These are phyloP conservation scores for Phaeoacremonium minimum DNA, from an alignment of 2,329 filamentous ascomycete genomes.

Conservation along the genomic window DNA sequence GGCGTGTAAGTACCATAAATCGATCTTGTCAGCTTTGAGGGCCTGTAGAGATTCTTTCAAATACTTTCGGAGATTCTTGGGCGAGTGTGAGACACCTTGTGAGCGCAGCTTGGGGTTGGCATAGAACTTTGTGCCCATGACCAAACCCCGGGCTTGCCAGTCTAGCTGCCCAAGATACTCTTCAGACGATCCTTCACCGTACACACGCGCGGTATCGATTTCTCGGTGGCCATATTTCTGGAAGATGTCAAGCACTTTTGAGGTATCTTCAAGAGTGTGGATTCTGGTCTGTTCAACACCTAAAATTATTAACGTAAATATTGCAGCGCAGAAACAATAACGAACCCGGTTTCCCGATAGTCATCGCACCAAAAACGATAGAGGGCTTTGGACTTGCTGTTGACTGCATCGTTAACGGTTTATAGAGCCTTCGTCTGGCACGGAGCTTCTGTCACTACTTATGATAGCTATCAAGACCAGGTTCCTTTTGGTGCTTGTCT, in stretches of 20 bases:
- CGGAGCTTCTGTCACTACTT: no score
- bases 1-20: constrained; percentile 46
- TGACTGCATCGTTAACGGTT: no score
- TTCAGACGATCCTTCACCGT: constrained; percentile 62
- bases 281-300: constrained; percentile 20
- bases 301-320: no score
- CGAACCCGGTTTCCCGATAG: constrained; percentile 17
- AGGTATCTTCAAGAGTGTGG: constrained; percentile 41
- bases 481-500: no score
- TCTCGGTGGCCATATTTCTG: constrained; percentile 64
- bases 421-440: no score
- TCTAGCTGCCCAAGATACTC: constrained; percentile 33
- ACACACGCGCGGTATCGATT: constrained; percentile 64
- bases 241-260: constrained; percentile 58
- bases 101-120: constrained; percentile 19
- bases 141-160: constrained; percentile 30
- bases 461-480: no score
- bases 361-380: constrained; percentile 24
- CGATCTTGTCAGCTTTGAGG: constrained; percentile 30
- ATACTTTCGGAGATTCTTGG: constrained; percentile 24
- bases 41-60: constrained; percentile 29
- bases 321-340: no score
- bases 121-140: constrained; percentile 38
- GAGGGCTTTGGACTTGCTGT: no score
- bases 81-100: constrained; percentile 13